phyloP scores from a whole-genome alignment of 805 yeast genomes.

The Starmerella stigmatis region DNA sequence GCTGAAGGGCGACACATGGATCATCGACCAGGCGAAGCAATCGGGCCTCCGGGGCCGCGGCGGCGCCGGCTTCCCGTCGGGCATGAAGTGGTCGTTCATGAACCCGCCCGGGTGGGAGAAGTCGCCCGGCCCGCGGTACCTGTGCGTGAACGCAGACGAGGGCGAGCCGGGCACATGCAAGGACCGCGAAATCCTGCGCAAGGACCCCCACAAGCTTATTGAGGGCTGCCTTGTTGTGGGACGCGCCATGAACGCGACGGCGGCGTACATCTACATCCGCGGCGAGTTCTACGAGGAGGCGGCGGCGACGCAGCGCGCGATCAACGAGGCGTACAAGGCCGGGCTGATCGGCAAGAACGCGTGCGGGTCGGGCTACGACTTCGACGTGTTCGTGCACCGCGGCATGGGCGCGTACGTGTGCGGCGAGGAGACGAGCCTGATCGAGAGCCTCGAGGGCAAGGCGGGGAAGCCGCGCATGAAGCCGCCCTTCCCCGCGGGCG shows the following conservation, averaged over 20 bases:
- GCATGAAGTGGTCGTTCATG: slow-evolving; percentile 87
- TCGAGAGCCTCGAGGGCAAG: slow-evolving; percentile 82
- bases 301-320: slow-evolving; percentile 61
- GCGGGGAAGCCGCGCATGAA: slow-evolving; percentile 89
- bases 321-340: slow-evolving; percentile 74
- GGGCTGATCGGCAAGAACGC: slow-evolving; percentile 76
- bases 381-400: slow-evolving; percentile 75
- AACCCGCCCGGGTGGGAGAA: slow-evolving; percentile 94
- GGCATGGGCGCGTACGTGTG: slow-evolving; percentile 92
- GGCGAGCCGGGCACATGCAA: slow-evolving; percentile 94
- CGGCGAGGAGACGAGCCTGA: slow-evolving; percentile 86
- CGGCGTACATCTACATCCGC: slow-evolving; percentile 82
- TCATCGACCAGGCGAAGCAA: slow-evolving; percentile 73
- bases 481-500: slow-evolving; percentile 94
- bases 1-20: slow-evolving; percentile 79
- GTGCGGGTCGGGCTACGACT: slow-evolving; percentile 77
- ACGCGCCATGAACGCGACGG: slow-evolving; percentile 85
- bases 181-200: slow-evolving; percentile 82
- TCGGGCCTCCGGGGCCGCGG: slow-evolving; percentile 87
- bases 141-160: slow-evolving; percentile 87
- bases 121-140: slow-evolving; percentile 76
- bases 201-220: slow-evolving; percentile 83
- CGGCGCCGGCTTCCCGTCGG: slow-evolving; percentile 90
- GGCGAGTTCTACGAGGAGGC: slow-evolving; percentile 86
- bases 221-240: slow-evolving; percentile 90